phyloP scores from a whole-genome alignment of 805 yeast genomes.

The Starmera caribaea region DNA sequence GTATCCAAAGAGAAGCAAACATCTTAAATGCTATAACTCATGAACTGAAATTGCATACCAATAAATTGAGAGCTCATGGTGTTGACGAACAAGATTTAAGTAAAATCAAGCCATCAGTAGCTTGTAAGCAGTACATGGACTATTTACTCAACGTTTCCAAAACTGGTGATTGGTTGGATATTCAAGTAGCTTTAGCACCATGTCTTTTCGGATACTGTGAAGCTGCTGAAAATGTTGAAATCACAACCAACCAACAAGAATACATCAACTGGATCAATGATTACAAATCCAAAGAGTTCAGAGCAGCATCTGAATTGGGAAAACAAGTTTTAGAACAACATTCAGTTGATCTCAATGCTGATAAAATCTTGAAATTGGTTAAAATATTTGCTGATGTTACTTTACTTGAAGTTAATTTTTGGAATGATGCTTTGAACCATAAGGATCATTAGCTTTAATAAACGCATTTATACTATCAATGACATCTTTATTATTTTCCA shows the following conservation, averaged over 20 bases:
- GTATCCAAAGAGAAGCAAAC: conserved; percentile 38
- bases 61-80: conserved; percentile 35
- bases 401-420: conserved; percentile 53
- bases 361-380: conserved; percentile 40
- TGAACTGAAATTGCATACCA: conserved; percentile 49
- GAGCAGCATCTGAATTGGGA: conserved; percentile 43
- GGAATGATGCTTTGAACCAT: conserved; percentile 40
- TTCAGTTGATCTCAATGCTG: conserved; percentile 28
- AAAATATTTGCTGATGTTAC: conserved; percentile 53
- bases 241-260: conserved; percentile 22
- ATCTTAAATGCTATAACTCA: conserved; percentile 40
- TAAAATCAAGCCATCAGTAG: conserved; percentile 39
- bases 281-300: conserved; percentile 51
- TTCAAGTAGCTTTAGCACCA: conserved; percentile 63
- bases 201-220: conserved; percentile 56
- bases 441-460: too few species aligned
- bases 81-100: conserved; percentile 30
- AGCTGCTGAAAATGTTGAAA: conserved; percentile 33
- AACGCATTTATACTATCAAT: too few species aligned
- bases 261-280: conserved; percentile 49
- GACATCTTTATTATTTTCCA: too few species aligned
- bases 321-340: conserved; percentile 34
- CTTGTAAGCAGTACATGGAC: conserved; percentile 52
- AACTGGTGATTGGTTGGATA: conserved; percentile 49
- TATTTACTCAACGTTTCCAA: conserved; percentile 46